phyloP scores from a whole-genome alignment of 129 eudicot species.

The Chrysanthemum makinoi region DNA sequence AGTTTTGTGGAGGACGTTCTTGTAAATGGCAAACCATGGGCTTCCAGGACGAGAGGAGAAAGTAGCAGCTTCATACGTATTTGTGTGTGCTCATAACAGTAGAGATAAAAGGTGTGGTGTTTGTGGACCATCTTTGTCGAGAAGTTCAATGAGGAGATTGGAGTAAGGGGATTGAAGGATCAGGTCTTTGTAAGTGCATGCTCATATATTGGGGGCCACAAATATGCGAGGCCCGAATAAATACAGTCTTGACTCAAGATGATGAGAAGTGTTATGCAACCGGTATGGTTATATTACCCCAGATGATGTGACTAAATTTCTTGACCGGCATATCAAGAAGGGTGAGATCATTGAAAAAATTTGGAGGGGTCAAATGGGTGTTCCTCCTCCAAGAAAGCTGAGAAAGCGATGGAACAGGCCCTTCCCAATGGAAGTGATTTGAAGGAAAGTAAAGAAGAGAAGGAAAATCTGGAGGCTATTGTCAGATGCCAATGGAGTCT shows the following conservation, averaged over 20 bases:
- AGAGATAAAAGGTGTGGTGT: slow-evolving; percentile 95
- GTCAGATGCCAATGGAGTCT: slow-evolving; percentile 76
- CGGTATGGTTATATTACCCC: slow-evolving; percentile 99
- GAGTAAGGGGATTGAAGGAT: slow-evolving; percentile 53
- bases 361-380: slow-evolving; percentile 99
- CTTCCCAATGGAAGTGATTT: slow-evolving; percentile 45
- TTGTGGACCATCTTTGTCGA: slow-evolving; percentile 87
- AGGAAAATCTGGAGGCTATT: slow-evolving; percentile 59
- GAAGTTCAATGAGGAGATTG: slow-evolving; percentile 71
- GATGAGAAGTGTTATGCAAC: too few species aligned
- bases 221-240: slow-evolving; percentile 98
- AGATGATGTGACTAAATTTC: slow-evolving; percentile 72
- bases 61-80: slow-evolving; percentile 66
- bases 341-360: slow-evolving; percentile 80
- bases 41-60: slow-evolving; percentile 55
- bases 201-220: slow-evolving; percentile 96
- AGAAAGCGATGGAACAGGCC: slow-evolving; percentile 38
- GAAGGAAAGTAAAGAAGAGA: slow-evolving; percentile 33
- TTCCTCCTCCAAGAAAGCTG: slow-evolving; percentile 41
- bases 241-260: too few species aligned
- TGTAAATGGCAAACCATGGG: slow-evolving; percentile 76
- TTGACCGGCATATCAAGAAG: slow-evolving; percentile 81
- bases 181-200: slow-evolving; percentile 81
- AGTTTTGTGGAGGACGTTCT: slow-evolving; percentile 89
- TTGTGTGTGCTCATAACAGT: slow-evolving; percentile 86